Evolutionary conservation across 1,284 basidiomycete species (phyloP).

Genomic region (Ustilago trichophora): DNA sequence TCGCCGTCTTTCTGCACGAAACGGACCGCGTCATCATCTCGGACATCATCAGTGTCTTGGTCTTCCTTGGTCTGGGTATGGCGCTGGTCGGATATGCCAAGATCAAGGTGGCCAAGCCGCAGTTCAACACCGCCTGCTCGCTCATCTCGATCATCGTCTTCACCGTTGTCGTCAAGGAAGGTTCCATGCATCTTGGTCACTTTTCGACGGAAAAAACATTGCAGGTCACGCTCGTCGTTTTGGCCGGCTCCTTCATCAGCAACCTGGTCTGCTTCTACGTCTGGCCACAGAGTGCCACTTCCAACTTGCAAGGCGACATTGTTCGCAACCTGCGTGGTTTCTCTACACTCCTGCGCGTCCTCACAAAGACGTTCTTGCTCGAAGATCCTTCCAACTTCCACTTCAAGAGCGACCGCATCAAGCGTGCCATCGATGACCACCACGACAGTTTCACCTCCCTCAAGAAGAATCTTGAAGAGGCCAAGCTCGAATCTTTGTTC

Average conservation of each 20-base stretch:
- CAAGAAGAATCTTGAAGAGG: slow-evolving; percentile 59
- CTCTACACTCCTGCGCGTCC: slow-evolving; percentile 55
- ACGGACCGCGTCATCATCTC: slow-evolving; percentile 69
- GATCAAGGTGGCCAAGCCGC: slow-evolving; percentile 85
- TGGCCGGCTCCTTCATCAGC: slow-evolving; percentile 79
- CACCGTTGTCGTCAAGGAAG: slow-evolving; percentile 81
- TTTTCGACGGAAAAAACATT: slow-evolving; percentile 65
- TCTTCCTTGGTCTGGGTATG: slow-evolving; percentile 81
- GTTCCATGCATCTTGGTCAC: slow-evolving; percentile 73
- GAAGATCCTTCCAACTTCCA: slow-evolving; percentile 58
- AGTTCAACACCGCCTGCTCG: slow-evolving; percentile 83
- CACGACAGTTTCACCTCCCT: slow-evolving; percentile 61
- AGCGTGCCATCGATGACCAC: slow-evolving; percentile 59
- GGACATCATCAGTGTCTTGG: slow-evolving; percentile 69
- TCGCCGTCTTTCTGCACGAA: slow-evolving; percentile 64
- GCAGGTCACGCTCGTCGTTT: slow-evolving; percentile 73
- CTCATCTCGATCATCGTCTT: slow-evolving; percentile 56
- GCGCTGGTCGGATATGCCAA: slow-evolving; percentile 85
- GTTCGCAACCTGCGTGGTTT: slow-evolving; percentile 55
- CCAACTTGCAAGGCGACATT: slow-evolving; percentile 74
- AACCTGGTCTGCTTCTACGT: slow-evolving; percentile 83
- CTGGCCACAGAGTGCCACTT: slow-evolving; percentile 85
- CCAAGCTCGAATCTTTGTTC: slow-evolving; percentile 56
- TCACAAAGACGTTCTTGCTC: slow-evolving; percentile 62
- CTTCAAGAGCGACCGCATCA: slow-evolving; percentile 55